phyloP scores from a whole-genome alignment of 2,329 filamentous ascomycete genomes.

The Fusarium udum region DNA sequence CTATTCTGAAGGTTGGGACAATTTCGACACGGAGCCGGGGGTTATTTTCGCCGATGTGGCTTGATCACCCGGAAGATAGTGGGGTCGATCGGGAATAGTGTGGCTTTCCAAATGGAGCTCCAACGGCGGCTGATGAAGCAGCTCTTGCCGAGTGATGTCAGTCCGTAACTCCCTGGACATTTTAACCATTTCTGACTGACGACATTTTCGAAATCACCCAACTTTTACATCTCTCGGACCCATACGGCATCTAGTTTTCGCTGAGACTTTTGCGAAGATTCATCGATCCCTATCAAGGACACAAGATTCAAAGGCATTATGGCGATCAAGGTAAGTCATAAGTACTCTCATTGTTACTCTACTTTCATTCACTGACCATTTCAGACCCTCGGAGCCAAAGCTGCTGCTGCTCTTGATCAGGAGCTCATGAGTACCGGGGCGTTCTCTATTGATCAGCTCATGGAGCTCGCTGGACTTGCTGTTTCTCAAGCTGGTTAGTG shows the following conservation, averaged over 20 bases:
- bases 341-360: not conserved
- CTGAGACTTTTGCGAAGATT: not conserved
- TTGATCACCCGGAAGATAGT: slow-evolving; percentile 27
- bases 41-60: slow-evolving; percentile 50
- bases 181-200: slow-evolving; percentile 23
- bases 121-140: not conserved
- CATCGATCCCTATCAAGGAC: not conserved
- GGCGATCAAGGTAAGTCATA: slow-evolving; percentile 46
- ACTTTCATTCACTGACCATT: slow-evolving; percentile 15
- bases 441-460: slow-evolving; percentile 95
- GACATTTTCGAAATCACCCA: slow-evolving; percentile 14
- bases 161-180: slow-evolving; percentile 15
- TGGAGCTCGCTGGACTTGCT: slow-evolving; percentile 94
- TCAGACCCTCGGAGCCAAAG: slow-evolving; percentile 86
- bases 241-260: not conserved
- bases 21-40: slow-evolving; percentile 46
- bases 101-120: not conserved
- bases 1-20: slow-evolving; percentile 39
- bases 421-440: slow-evolving; percentile 90
- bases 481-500: slow-evolving; percentile 85
- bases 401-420: slow-evolving; percentile 87
- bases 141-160: slow-evolving; percentile 31
- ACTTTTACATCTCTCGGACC: slow-evolving; percentile 12
- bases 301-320: slow-evolving; percentile 42
- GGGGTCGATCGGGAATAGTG: not conserved